phyloP scores from a whole-genome alignment of 331 rosid genomes.

The Acacia pycnantha region DNA sequence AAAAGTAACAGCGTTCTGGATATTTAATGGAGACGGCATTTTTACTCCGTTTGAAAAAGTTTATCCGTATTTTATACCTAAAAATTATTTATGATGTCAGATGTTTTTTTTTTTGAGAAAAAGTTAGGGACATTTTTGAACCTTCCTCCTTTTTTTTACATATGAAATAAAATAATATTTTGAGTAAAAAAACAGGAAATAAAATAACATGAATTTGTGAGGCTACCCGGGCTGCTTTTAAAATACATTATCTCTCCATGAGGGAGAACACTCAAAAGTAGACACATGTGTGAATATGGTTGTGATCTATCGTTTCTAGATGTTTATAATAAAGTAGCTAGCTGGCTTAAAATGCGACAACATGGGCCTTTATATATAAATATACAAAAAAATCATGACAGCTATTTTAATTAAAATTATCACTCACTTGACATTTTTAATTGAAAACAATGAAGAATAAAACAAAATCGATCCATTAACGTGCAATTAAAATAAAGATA shows the following conservation, averaged over 20 bases:
- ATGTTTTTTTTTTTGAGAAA: no score
- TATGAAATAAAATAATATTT: neutral
- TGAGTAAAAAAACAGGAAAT: no score
- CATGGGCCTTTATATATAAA: neutral
- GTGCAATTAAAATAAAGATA: neutral
- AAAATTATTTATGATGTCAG: no score
- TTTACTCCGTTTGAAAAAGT: no score
- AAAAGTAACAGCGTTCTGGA: no score
- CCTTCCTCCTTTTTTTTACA: neutral
- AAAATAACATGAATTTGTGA: neutral
- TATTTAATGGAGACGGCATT: no score
- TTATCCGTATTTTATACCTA: no score
- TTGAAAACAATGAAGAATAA: neutral
- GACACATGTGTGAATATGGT: constrained; percentile 1
- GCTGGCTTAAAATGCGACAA: constrained; percentile 2
- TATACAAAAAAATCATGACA: neutral
- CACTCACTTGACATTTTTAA: neutral
- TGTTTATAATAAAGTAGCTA: constrained; percentile 1
- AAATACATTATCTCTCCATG: constrained; percentile 4
- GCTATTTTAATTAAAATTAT: neutral
- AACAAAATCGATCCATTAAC: neutral
- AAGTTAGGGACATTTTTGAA: no score
- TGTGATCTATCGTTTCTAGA: constrained; percentile 23
- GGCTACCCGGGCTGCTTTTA: neutral
- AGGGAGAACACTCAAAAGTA: constrained; percentile 9